Evolutionary conservation across 345 rosid genomes (phyloP), one percentile per base, ranked within the genome.

Genomic region (Stellera chamaejasme): DNA sequence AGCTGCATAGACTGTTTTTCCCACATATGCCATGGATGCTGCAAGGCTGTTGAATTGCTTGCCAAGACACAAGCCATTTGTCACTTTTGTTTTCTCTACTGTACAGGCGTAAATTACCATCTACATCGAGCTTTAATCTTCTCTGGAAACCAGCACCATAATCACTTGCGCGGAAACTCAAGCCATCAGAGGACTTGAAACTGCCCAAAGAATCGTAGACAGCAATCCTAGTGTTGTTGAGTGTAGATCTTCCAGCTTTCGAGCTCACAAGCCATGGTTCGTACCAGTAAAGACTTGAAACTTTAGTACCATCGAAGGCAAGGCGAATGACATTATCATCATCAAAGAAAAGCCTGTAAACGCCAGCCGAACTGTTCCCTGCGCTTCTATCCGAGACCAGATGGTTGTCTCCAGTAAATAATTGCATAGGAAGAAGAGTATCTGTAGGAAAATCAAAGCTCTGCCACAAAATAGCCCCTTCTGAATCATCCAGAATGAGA

Each of bases 381-480:
- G 8, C 14, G 54, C 61, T 60, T 63, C 27, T 59, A 10, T 54
- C 36, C 0, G 79, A 71, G 16, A 62, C 48, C 10, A 75, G 73
- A 27, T 25, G 19, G 6, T 57, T 26, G 47, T 51, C 43, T 28
- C 14, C 47, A 2, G 68, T 59, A 10, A 75, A 39, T 11, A n/a
- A 44, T 27, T 75, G 79, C 2, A 13, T 45, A 19, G 76, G 76
- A 53, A 71, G 73, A 45, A 75, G 74, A 6, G 73, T 69, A n/a
- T 75, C 56, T 0, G 76, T 75, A 1, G 76, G 79, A 13, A 14
- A 50, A 52, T 75, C 67, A 51, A 68, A 71, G 66, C 76, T 71
- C 53, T 71, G 74, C 79, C 76, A 78, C 16, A 63, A 10, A 10
- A 26, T 10, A 4, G 0, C 10, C 6, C 49, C 65, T 2, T 45